Percentiles rank a stretch among this genome's conserved stretches.
These are phyloP conservation scores for Penicillium diatomitis DNA, from an alignment of 495 filamentous ascomycete genomes.

Conservation along the genomic window DNA sequence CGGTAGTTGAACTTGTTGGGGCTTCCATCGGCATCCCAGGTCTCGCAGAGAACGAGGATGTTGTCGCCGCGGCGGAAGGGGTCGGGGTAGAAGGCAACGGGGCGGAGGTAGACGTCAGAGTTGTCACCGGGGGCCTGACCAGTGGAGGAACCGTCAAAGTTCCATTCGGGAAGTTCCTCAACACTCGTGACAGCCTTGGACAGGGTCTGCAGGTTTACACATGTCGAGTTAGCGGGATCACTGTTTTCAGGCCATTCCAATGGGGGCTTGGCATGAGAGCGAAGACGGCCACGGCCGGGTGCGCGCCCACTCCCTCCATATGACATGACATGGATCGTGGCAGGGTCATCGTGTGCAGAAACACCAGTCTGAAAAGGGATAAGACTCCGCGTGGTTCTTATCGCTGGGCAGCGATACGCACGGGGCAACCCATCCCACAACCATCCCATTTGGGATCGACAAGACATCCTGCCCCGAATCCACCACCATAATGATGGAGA, in stretches of 20 bases:
- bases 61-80: constrained; percentile 82
- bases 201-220: constrained; percentile 55
- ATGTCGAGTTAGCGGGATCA: constrained; percentile 3
- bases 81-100: constrained; percentile 82
- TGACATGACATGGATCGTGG: constrained; percentile 32
- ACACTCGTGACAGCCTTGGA: constrained; percentile 50
- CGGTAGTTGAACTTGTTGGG: constrained; percentile 99
- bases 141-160: constrained; percentile 96
- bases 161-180: constrained; percentile 94
- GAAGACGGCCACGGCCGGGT: no score
- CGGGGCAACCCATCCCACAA: constrained; percentile 6
- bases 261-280: no score
- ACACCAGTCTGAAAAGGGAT: neutral
- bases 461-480: no score
- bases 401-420: constrained; percentile 11
- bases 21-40: constrained; percentile 91
- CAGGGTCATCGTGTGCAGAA: constrained; percentile 14
- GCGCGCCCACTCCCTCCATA: constrained; percentile 1
- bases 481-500: no score
- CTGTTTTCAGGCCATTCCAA: no score
- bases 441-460: neutral
- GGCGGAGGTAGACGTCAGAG: constrained; percentile 96
- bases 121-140: constrained; percentile 91
- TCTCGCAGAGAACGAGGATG: constrained; percentile 89
- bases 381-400: constrained; percentile 25